These are phyloP conservation scores for Coccinonectria pachysandricola DNA, from an alignment of 2,329 filamentous ascomycete genomes.

Conservation along the genomic window DNA sequence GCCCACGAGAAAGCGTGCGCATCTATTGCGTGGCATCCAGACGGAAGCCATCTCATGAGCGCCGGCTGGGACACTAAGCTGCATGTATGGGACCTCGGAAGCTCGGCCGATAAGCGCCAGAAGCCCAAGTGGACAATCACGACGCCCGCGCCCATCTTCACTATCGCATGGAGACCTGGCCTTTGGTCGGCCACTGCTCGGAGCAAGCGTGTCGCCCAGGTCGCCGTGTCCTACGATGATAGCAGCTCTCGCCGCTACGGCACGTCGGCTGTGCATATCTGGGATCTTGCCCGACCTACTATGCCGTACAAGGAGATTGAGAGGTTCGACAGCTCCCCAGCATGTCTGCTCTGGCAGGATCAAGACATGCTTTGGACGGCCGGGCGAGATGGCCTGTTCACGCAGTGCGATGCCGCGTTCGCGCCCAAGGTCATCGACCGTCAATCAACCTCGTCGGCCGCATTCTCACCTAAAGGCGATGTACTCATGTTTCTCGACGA, in stretches of 20 bases:
- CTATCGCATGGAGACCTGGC: constrained; percentile 52
- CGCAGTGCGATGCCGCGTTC: constrained; percentile 55
- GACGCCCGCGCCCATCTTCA: constrained; percentile 49
- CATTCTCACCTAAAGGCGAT: constrained; percentile 50
- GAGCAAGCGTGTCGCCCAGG: constrained; percentile 48
- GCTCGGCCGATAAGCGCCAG: constrained; percentile 50
- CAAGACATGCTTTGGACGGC: constrained; percentile 58
- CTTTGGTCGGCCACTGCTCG: constrained; percentile 56
- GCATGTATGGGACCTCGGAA: constrained; percentile 55
- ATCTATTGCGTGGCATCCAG: constrained; percentile 56
- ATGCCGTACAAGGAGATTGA: constrained; percentile 59
- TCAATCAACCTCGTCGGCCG: constrained; percentile 49
- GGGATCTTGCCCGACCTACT: constrained; percentile 57
- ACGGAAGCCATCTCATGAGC: constrained; percentile 55
- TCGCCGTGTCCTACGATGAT: constrained; percentile 53
- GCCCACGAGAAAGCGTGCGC: constrained; percentile 51
- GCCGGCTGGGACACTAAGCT: constrained; percentile 52
- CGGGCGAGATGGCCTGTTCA: constrained; percentile 50
- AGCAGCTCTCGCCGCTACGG: constrained; percentile 42
- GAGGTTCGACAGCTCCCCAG: constrained; percentile 47
- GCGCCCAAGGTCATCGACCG: constrained; percentile 53
- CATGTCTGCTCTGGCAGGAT: constrained; percentile 51
- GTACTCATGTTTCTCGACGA: constrained; percentile 53
- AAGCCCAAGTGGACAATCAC: constrained; percentile 53
- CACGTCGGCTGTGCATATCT: constrained; percentile 51